Evolutionary conservation across 2,329 filamentous ascomycete species (phyloP), one percentile per base, ranked within the genome.

Genomic region (Didymella pinodella): DNA sequence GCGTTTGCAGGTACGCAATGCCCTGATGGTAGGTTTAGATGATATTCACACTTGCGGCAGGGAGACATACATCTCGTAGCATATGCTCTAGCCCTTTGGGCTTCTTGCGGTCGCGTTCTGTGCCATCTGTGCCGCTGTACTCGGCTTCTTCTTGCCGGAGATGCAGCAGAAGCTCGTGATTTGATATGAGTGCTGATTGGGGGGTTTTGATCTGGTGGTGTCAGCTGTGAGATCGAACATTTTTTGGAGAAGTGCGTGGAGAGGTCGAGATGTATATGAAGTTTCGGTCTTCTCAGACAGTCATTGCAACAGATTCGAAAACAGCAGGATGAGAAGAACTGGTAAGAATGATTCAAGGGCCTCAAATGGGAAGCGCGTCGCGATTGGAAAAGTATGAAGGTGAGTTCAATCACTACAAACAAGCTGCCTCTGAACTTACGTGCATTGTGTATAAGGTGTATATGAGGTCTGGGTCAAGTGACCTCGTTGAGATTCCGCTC

Each of bases 151-250:
- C 71, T 48, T 66, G 51, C 36, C 62, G 70, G 26, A 77, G 69
- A 66, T 77, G 74, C 20, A 73, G 67, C 68, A 88, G 88, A 63
- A 92, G 89, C 80, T 92, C 90, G 64, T 86, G 89, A 75, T 92
- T 92, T 73, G 87, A 86, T 70, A 93, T 81, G 41, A 88, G 83
- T 5, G 88, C 88, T 29, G 86, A 86, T 73, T 92, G 88, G 3
- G 89, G 81, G 70, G 90, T 89, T 67, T 92, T 79, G 70, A 93
- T 85, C 84, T 91, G 54, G 2, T n/a, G 20, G 28, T 7, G 32
- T 45, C 16, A 47, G 46, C 14, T 36, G 6, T 20, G n/a, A 22
- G n/a, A 31, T 29, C 2, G 31, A 16, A 12, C 2, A 4, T n/a
- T 32, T 14, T 18, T 20, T 18, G 25, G 8, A 25, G 34, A 4